These are phyloP conservation scores for Talaromyces liani DNA, from an alignment of 495 filamentous ascomycete species.

Conservation along the genomic window DNA sequence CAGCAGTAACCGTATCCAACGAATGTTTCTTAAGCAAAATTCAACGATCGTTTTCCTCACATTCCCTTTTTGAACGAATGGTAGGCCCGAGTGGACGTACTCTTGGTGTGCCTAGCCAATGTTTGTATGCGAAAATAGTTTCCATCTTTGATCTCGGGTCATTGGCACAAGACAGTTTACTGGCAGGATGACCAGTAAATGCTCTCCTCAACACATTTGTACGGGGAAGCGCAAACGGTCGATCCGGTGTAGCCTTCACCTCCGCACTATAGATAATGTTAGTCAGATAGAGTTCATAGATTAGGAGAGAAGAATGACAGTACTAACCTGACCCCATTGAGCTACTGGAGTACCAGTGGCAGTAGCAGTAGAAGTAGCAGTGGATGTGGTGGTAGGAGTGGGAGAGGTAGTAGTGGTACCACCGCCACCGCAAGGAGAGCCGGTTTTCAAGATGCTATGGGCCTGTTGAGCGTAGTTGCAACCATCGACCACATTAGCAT, in stretches of 20 bases:
- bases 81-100: neutral
- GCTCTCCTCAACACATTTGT: constrained; percentile 5
- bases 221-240: constrained; percentile 8
- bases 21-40: neutral
- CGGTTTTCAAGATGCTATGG: constrained; percentile 19
- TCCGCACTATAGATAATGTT: constrained; percentile 2
- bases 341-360: constrained; percentile 7
- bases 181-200: constrained; percentile 8
- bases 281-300: neutral
- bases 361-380: neutral
- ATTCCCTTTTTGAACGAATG: neutral
- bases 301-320: neutral
- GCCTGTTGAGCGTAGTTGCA: constrained; percentile 37
- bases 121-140: neutral
- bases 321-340: constrained; percentile 9
- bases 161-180: neutral
- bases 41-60: neutral
- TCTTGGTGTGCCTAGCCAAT: neutral
- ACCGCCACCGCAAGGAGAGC: constrained; percentile 5
- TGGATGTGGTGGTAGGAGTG: neutral
- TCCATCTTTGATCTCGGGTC: neutral
- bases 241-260: constrained; percentile 6
- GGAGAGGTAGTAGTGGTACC: neutral
- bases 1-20: neutral
- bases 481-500: constrained; percentile 31